Evolutionary conservation across 805 yeast genomes (phyloP), one percentile per base, ranked within the genome.

Genomic region (Starmera dryadoides): DNA sequence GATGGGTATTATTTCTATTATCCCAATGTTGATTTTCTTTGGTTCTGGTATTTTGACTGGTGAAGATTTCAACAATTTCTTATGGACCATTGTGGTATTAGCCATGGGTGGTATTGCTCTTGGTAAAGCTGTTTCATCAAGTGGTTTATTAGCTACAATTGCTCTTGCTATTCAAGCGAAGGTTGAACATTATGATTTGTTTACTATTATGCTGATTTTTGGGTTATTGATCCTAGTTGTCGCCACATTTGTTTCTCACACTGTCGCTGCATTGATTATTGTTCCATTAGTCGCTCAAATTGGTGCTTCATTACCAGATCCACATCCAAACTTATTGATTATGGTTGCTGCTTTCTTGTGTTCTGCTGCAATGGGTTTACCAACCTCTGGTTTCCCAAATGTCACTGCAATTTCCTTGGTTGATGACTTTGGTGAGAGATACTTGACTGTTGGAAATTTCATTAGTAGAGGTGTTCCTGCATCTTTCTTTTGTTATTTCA

Each of bases 31-130:
- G n/a, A 62, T 87, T n/a, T 81, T 91, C 54, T 91, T 91, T 55
- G 98, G 96, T 5, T 77, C 96, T 0, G 96, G 97, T 1, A 62
- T 89, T 16, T 66, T 91, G 43, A 77, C 84, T 8, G 81, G 88
- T 2, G 96, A 89, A 41, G 98, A 91, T 56, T 88, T 91, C 62
- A 91, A 93, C 62, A 91, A 87, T 58, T 91, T 91, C 58, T 79
- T 95, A 47, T 91, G 98, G 98, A 88, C 95, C 4, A 93, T 91
- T 50, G 93, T 93, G 9, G 78, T 91, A 34, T 69, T 91, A 46
- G 97, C 98, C 4, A 93, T 91, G 98, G 98, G 98, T 25, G 98
- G 98, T 45, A 76, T 91, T 38, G 95, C 96, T 0, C 68, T 91
- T 37, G 98, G 98, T 41, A 88, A 87, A 58, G 96, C 96, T 0